Percentiles rank a stretch among this genome's conserved stretches.
These are phyloP conservation scores for Coniochaeta prunicola DNA, from an alignment of 2,329 filamentous ascomycete genomes.

Conservation along the genomic window DNA sequence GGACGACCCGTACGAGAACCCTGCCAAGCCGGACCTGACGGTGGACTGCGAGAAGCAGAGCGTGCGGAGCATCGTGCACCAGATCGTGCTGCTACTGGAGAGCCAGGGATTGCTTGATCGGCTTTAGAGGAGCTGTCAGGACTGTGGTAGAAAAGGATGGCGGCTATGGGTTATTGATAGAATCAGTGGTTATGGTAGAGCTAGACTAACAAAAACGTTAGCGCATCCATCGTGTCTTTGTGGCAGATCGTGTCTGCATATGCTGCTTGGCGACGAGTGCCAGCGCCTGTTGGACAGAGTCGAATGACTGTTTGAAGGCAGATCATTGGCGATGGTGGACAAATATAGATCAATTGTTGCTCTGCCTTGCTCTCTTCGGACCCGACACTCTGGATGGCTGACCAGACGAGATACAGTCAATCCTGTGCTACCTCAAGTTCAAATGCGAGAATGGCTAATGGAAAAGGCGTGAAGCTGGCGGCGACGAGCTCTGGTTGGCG, in stretches of 20 bases:
- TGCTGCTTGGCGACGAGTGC: too few relatives aligned
- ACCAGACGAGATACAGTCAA: too few relatives aligned
- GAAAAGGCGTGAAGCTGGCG: too few relatives aligned
- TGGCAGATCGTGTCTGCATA: too few relatives aligned
- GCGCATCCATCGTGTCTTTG: background rate
- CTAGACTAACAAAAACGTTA: background rate
- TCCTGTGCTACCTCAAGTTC: too few relatives aligned
- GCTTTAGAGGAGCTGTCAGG: constrained; percentile 27
- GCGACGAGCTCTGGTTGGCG: background rate
- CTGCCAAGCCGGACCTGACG: constrained; percentile 71
- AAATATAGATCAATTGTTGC: background rate
- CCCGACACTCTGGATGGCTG: background rate
- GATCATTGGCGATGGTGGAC: too few relatives aligned
- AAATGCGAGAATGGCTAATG: too few relatives aligned
- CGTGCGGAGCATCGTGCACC: constrained; percentile 89
- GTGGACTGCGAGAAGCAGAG: constrained; percentile 82
- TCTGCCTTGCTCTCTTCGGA: background rate
- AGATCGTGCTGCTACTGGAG: constrained; percentile 92
- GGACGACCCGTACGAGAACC: constrained; percentile 91
- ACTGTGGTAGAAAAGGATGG: background rate
- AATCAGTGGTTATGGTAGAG: background rate
- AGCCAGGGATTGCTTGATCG: constrained; percentile 79
- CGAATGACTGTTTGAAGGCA: too few relatives aligned
- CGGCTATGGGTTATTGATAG: background rate
- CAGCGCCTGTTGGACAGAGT: too few relatives aligned